Evolutionary conservation across 2,329 filamentous ascomycete genomes (phyloP), one percentile per base, ranked within the genome.

Genomic region (Trichoderma sp.): DNA sequence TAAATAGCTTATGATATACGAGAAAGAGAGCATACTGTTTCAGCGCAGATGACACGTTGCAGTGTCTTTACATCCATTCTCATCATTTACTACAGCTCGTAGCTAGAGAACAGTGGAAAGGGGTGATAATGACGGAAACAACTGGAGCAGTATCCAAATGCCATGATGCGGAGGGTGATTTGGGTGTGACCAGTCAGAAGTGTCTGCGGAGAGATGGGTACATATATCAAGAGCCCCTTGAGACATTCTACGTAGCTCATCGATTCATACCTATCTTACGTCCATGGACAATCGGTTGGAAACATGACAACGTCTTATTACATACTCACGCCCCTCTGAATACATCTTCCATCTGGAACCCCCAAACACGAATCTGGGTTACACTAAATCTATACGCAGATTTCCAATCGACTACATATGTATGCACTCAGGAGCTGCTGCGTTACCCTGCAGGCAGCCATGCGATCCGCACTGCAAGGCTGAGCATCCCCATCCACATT

Each of bases 221-320:
- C 16, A 45, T 45, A n/a, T 45, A 18, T 45, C 41, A n/a, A 45
- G 41, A 45, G 41, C 41, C 41, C 41, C 41, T 9, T n/a, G 18
- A n/a, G 41, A n/a, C 7, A n/a, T 56, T 24, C 21, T 14, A 6
- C 21, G 14, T 11, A 1, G 50, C 11, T 7, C n/a, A 56, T 56
- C 11, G 21, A 2, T n/a, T 14, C 50, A 53, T 0, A 2, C 9
- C n/a, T 0, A 2, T 4, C n/a, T 12, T 12, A 3, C 3, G 11
- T 11, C n/a, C 3, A 6, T 24, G 11, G n/a, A 56, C 50, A 21
- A 0, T 2, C 50, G 7, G 29, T 29, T 29, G 29, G 29, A 29
- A 29, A 29, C 29, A 31, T 31, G 29, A 31, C 7, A 31, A 6
- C 6, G 4, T 24, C 21, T 5, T 9, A n/a, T 14, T 24, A 3